These are phyloP conservation scores for Pseudozyma pruni DNA, from an alignment of 1,284 basidiomycete species.

Conservation along the genomic window DNA sequence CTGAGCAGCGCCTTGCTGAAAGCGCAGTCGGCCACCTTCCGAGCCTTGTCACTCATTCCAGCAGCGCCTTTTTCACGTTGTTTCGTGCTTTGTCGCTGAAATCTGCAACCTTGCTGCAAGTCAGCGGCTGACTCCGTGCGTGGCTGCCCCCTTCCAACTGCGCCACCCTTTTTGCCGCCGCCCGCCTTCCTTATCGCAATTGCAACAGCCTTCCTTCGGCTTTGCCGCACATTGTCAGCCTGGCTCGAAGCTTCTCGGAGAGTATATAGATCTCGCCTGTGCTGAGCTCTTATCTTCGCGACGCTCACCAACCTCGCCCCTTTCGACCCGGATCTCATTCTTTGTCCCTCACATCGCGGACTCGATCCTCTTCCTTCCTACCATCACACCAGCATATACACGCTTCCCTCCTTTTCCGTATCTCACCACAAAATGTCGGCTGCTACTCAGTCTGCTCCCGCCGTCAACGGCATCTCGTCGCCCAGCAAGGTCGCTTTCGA, in stretches of 20 bases:
- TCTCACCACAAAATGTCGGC: conserved; percentile 30
- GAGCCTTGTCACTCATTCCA: no score
- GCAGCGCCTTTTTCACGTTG: conserved; percentile 12
- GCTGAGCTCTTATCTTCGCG: not conserved
- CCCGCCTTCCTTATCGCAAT: conserved; percentile 3
- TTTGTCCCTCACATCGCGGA: not conserved
- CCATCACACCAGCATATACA: conserved; percentile 5
- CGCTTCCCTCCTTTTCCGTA: not conserved
- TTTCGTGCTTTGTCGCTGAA: not conserved
- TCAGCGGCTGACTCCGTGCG: conserved; percentile 8
- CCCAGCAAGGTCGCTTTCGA: conserved; percentile 43
- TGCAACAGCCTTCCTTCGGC: not conserved
- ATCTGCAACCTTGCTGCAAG: not conserved
- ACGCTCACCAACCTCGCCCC: not conserved
- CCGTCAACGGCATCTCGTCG: conserved; percentile 38
- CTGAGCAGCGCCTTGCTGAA: no score
- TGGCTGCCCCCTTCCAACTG: conserved; percentile 10
- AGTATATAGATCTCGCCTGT: conserved; percentile 3
- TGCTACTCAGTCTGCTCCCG: conserved; percentile 43
- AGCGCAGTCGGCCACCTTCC: no score
- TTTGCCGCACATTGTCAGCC: not conserved
- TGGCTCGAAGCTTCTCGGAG: not conserved
- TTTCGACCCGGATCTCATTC: not conserved
- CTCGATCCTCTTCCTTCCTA: not conserved
- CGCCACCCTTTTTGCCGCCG: conserved; percentile 8